Percentiles rank a stretch among this genome's conserved stretches.
These are phyloP conservation scores for Dorcoceras hygrometricum DNA, from an alignment of 257 asterid species.

Conservation along the genomic window DNA sequence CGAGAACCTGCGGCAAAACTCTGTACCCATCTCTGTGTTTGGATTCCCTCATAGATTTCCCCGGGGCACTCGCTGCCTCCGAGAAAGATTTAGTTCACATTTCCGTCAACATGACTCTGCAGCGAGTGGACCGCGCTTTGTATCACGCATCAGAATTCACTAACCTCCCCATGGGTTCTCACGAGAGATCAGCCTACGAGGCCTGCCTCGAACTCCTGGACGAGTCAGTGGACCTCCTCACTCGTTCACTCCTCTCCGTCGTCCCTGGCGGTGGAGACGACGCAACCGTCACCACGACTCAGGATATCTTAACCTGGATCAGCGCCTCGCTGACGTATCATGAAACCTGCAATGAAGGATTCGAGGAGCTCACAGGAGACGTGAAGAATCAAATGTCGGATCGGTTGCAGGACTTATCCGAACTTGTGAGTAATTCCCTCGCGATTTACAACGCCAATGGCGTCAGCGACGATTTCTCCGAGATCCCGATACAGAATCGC, in stretches of 20 bases:
- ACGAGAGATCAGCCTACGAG: slow-evolving; percentile 40
- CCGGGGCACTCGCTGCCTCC: slow-evolving; percentile 49
- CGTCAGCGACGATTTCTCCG: slow-evolving; percentile 38
- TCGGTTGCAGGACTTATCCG: slow-evolving; percentile 38
- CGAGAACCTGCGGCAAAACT: slow-evolving; percentile 43
- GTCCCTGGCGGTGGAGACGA: slow-evolving; percentile 12
- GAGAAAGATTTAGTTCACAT: slow-evolving; percentile 49
- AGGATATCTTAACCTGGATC: slow-evolving; percentile 49
- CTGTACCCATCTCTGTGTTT: slow-evolving; percentile 40
- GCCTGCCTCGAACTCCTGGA: slow-evolving; percentile 50
- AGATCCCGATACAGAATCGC: slow-evolving; percentile 42
- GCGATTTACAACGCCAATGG: slow-evolving; percentile 38
- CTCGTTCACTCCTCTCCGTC: slow-evolving; percentile 31
- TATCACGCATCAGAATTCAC: slow-evolving; percentile 32
- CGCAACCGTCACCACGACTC: slow-evolving; percentile 19
- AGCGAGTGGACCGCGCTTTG: slow-evolving; percentile 33
- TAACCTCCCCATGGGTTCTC: slow-evolving; percentile 33
- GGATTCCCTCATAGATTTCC: slow-evolving; percentile 38
- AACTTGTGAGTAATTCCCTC: slow-evolving; percentile 47
- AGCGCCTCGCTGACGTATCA: slow-evolving; percentile 49
- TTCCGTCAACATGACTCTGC: slow-evolving; percentile 47
- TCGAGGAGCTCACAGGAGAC: slow-evolving; percentile 31
- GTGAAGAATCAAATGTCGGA: slow-evolving; percentile 31
- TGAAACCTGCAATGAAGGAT: slow-evolving; percentile 52
- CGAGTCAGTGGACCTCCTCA: slow-evolving; percentile 43